Conservation (phyloP, 31 red algal species). For the Pterothamnion heteromorphum region DNA sequence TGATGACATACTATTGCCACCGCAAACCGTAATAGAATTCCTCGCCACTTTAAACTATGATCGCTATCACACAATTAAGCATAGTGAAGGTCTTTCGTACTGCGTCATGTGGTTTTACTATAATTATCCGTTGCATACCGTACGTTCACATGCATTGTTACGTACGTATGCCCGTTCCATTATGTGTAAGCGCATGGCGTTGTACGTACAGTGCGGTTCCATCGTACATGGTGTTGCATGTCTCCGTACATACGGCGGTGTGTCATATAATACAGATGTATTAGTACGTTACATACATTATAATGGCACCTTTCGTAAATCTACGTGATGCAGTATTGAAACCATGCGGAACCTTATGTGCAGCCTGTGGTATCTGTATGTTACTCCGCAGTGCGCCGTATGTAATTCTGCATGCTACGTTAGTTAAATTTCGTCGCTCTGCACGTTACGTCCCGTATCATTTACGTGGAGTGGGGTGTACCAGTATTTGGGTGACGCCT, state of each 20-base stretch:
- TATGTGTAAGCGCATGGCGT: background rate
- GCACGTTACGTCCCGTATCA: background rate
- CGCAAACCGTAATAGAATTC: background rate
- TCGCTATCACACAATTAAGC: background rate
- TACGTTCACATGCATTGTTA: background rate
- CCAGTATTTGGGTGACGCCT: too few species aligned
- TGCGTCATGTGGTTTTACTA: background rate
- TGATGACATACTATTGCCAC: background rate
- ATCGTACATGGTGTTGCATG: background rate
- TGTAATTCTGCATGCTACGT: background rate
- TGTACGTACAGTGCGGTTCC: background rate
- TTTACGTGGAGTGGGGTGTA: background rate
- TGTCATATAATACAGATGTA: background rate
- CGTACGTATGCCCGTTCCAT: background rate
- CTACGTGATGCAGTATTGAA: background rate
- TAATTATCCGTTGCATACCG: background rate
- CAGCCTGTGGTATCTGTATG: background rate
- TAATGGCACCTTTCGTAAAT: background rate
- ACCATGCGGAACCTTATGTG: background rate
- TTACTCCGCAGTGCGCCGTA: background rate
- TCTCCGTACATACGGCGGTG: background rate
- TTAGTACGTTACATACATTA: background rate
- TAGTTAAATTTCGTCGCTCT: background rate
- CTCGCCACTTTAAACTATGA: background rate
- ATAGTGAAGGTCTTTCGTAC: background rate